Conservation (phyloP, 768 basidiomycete genomes). For the Naganishia onofrii region DNA sequence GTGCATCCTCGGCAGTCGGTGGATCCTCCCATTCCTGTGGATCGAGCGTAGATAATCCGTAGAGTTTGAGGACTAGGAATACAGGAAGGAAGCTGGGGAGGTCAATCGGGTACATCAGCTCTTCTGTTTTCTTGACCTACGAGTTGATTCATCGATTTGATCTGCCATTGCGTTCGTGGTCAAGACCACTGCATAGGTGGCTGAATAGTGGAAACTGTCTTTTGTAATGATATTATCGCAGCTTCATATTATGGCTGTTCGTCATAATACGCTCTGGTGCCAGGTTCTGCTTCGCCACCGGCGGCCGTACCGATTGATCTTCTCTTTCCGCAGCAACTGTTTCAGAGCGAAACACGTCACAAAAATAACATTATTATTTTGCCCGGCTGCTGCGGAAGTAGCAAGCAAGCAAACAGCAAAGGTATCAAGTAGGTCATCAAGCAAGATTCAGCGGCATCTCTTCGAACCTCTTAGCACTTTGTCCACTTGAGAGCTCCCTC, state of each 20-base stretch:
- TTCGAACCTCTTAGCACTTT: background rate
- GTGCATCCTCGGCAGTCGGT: constrained; percentile 62
- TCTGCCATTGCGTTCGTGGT: constrained; percentile 5
- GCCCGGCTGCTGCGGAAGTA: background rate
- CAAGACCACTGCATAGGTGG: background rate
- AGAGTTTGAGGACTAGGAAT: constrained; percentile 71
- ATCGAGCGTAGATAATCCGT: constrained; percentile 72
- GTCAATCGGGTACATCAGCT: background rate
- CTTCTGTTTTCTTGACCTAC: constrained; percentile 11
- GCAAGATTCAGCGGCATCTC: background rate
- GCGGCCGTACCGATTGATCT: background rate
- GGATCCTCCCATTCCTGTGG: constrained; percentile 90
- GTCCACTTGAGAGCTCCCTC: background rate
- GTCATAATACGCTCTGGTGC: background rate
- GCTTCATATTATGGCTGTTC: background rate
- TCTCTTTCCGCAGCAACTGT: background rate
- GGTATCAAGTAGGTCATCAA: background rate
- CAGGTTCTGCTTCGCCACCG: background rate
- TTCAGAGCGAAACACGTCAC: constrained; percentile 9
- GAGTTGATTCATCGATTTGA: constrained; percentile 67
- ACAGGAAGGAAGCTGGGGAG: background rate
- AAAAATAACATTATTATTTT: constrained; percentile 3
- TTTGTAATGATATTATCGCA: too few relatives aligned
- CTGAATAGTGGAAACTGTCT: too few relatives aligned
- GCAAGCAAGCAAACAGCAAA: too few relatives aligned